phyloP scores from a whole-genome alignment of 352 stramenopile genomes.

The Phytophthora chlamydospora region DNA sequence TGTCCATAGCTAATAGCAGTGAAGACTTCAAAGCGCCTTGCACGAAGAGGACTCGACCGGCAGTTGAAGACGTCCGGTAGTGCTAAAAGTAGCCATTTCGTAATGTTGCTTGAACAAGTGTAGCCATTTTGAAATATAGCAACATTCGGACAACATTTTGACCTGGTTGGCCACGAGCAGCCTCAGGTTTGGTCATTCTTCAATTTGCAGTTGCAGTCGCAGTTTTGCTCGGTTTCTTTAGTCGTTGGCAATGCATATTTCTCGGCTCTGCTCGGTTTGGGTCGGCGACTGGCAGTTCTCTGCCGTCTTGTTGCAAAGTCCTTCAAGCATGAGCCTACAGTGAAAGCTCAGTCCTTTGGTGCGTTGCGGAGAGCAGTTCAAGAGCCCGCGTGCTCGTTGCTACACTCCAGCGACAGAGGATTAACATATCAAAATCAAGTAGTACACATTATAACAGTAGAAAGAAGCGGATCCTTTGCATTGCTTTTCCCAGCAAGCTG shows the following conservation, averaged over 20 bases:
- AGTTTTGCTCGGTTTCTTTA: no score
- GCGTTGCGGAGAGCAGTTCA: constrained; percentile 7
- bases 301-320: constrained; percentile 30
- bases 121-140: no score
- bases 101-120: no score
- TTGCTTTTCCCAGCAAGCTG: neutral
- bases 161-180: no score
- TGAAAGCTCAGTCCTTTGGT: constrained; percentile 38
- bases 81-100: no score
- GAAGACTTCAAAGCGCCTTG: no score
- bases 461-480: neutral
- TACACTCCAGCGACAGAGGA: constrained; percentile 21
- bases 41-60: no score
- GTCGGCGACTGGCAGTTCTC: constrained; percentile 27
- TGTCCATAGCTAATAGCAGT: constrained; percentile 17
- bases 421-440: constrained; percentile 28
- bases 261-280: constrained; percentile 44
- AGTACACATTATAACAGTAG: neutral
- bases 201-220: no score
- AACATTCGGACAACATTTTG: no score
- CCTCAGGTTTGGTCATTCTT: no score
- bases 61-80: neutral
- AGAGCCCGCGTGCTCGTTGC: constrained; percentile 5
- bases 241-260: neutral
- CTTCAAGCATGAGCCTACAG: constrained; percentile 39